Percentiles rank a stretch among this genome's conserved stretches.
These are phyloP conservation scores for Periglandula ipomoeae DNA, from an alignment of 2,329 filamentous ascomycete species.

Conservation along the genomic window DNA sequence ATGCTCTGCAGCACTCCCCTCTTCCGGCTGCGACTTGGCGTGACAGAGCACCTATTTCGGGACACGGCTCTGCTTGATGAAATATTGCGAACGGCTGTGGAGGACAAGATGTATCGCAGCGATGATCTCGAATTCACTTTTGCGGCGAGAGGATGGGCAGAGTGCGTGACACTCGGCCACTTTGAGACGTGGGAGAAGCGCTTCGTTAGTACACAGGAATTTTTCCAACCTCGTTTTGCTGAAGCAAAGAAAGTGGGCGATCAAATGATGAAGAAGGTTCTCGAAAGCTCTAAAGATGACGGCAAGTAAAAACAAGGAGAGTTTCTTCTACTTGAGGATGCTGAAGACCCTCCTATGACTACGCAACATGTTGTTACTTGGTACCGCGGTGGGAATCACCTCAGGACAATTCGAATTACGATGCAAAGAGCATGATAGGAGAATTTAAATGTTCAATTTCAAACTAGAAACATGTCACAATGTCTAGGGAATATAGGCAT, in stretches of 20 bases:
- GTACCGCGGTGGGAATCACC: no score
- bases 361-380: no score
- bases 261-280: slow-evolving; percentile 92
- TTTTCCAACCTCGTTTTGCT: slow-evolving; percentile 83
- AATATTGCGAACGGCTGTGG: slow-evolving; percentile 73
- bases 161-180: slow-evolving; percentile 82
- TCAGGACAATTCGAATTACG: no score
- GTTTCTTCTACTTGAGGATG: not conserved
- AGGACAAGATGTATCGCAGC: slow-evolving; percentile 85
- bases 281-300: slow-evolving; percentile 59
- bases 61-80: slow-evolving; percentile 74
- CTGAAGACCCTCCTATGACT: not conserved
- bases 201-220: slow-evolving; percentile 81
- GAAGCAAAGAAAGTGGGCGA: slow-evolving; percentile 85
- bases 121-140: slow-evolving; percentile 98
- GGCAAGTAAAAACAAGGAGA: not conserved
- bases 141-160: slow-evolving; percentile 90
- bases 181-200: slow-evolving; percentile 90
- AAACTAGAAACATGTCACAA: no score
- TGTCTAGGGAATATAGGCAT: no score
- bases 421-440: no score
- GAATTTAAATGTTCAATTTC: no score
- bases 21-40: slow-evolving; percentile 91
- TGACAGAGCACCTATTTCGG: slow-evolving; percentile 93
- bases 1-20: slow-evolving; percentile 99